Conservation (phyloP, 805 yeast species). For the Candida odintsovae region DNA sequence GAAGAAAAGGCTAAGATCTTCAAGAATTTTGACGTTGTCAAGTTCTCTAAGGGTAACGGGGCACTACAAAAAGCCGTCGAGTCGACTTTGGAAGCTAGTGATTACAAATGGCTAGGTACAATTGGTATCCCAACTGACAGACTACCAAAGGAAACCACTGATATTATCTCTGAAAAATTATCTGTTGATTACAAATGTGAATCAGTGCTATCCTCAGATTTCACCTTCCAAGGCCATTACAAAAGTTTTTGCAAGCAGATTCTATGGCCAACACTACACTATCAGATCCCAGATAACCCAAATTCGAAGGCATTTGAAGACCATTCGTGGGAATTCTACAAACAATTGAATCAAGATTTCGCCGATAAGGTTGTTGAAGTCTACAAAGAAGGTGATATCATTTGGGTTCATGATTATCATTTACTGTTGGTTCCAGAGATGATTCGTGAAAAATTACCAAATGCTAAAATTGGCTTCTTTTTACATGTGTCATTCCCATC, state of each 20-base stretch:
- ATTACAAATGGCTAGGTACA: constrained; percentile 79
- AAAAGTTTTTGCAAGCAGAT: constrained; percentile 89
- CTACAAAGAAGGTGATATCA: constrained; percentile 68
- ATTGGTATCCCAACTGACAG: constrained; percentile 87
- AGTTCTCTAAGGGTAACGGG: constrained; percentile 75
- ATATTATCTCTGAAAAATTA: constrained; percentile 45
- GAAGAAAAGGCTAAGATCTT: constrained; percentile 30
- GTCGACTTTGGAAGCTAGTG: constrained; percentile 42
- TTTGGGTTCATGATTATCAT: constrained; percentile 96
- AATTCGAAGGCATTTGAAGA: constrained; percentile 92
- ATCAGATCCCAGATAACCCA: constrained; percentile 94
- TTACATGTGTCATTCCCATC: constrained; percentile 94
- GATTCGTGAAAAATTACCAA: constrained; percentile 70
- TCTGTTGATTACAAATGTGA: constrained; percentile 45
- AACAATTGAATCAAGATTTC: constrained; percentile 64
- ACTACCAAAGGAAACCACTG: constrained; percentile 51
- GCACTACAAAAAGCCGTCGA: constrained; percentile 81
- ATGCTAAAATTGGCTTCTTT: constrained; percentile 87
- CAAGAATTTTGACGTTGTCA: constrained; percentile 45
- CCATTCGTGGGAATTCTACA: constrained; percentile 87
- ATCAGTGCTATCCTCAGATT: constrained; percentile 70
- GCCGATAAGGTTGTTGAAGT: constrained; percentile 68
- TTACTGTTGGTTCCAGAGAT: constrained; percentile 78
- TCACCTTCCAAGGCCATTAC: constrained; percentile 85
- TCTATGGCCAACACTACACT: constrained; percentile 91